Conservation (phyloP, 2,329 filamentous ascomycete species). For the Diaporthe citri region DNA sequence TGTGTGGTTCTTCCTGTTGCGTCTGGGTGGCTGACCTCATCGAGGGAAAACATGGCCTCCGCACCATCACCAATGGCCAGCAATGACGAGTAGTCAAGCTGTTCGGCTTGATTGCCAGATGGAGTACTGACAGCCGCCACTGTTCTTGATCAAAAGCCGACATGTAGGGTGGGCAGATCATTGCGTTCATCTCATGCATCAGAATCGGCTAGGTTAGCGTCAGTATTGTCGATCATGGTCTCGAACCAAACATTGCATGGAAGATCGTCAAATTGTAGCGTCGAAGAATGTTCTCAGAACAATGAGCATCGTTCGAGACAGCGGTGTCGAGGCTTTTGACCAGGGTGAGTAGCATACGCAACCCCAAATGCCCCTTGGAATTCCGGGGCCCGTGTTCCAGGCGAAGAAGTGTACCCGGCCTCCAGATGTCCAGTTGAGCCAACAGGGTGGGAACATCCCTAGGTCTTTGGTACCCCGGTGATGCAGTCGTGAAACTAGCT, state of each 20-base stretch:
- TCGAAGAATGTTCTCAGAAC: constrained; percentile 17
- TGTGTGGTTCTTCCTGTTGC: not conserved
- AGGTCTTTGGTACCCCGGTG: not conserved
- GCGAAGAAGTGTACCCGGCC: not conserved
- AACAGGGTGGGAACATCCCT: not conserved
- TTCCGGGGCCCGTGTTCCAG: constrained; percentile 10
- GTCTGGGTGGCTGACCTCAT: not conserved
- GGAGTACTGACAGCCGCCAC: not conserved
- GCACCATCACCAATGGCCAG: not conserved
- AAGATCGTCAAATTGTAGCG: constrained; percentile 5
- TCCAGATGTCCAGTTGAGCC: not conserved
- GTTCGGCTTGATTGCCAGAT: not conserved
- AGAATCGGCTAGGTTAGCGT: constrained; percentile 10
- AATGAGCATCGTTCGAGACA: not conserved
- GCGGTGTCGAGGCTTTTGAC: not conserved
- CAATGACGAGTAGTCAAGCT: not conserved
- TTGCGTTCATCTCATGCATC: constrained; percentile 22
- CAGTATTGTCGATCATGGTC: constrained; percentile 19
- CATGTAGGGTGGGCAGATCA: constrained; percentile 5
- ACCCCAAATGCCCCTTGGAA: constrained; percentile 14
- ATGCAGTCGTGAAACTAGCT: constrained; percentile 4
- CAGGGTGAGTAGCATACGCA: constrained; percentile 17
- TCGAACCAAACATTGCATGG: constrained; percentile 23
- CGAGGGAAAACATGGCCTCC: not conserved
- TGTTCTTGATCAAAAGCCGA: not conserved